These are phyloP conservation scores for Pelomyxa schiedti DNA, from an alignment of 78 protist species.

Conservation along the genomic window DNA sequence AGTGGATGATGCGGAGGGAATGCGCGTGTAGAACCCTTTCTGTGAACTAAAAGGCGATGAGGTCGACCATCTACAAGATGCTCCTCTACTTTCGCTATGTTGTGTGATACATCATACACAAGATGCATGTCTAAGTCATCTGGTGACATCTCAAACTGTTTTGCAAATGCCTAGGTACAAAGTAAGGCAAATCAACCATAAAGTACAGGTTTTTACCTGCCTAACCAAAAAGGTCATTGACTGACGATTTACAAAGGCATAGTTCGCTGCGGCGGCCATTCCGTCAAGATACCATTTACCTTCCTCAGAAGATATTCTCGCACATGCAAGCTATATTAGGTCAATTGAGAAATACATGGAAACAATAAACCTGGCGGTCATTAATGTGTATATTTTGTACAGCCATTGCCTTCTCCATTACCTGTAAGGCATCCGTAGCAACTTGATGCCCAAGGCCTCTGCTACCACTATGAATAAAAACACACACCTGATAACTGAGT, in stretches of 20 bases:
- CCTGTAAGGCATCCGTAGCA: slow-evolving; percentile 83
- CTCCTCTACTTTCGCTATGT: slow-evolving; percentile 84
- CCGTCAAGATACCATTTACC: slow-evolving; percentile 72
- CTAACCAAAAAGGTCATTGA: slow-evolving; percentile 69
- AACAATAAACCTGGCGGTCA: slow-evolving; percentile 61
- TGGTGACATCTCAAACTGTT: slow-evolving; percentile 57
- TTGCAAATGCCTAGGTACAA: slow-evolving; percentile 68
- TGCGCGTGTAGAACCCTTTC: slow-evolving; percentile 94
- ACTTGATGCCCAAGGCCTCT: slow-evolving; percentile 95
- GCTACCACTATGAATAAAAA: slow-evolving; percentile 83
- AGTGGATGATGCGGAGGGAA: slow-evolving; percentile 92
- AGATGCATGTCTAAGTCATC: slow-evolving; percentile 88
- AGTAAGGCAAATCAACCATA: no score
- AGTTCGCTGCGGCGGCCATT: slow-evolving; percentile 91
- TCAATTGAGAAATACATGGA: slow-evolving; percentile 12
- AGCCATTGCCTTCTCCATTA: slow-evolving; percentile 78
- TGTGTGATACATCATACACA: slow-evolving; percentile 90
- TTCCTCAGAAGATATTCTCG: slow-evolving; percentile 21
- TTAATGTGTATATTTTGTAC: slow-evolving; percentile 63
- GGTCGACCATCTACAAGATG: slow-evolving; percentile 80
- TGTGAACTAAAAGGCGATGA: slow-evolving; percentile 74
- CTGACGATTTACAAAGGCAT: slow-evolving; percentile 83
- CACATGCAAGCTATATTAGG: slow-evolving; percentile 40
- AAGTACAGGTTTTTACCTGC: no score
- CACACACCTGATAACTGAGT: slow-evolving; percentile 67